Evolutionary conservation across 345 rosid species (phyloP), one percentile per base, ranked within the genome.

Genomic region (Orychophragmus violaceus): DNA sequence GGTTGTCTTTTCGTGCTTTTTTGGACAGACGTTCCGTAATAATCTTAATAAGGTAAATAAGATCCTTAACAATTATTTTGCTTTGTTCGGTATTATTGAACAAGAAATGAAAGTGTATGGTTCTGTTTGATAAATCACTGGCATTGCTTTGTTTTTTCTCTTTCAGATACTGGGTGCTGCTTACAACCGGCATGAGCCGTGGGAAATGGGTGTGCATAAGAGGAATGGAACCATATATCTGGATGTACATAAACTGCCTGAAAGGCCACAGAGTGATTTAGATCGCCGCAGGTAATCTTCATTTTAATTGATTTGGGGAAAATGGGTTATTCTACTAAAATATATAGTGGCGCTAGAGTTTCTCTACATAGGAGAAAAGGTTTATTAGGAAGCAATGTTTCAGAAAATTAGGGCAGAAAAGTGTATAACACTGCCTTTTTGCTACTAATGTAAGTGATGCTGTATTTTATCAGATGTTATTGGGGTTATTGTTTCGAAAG

Each of bases 161-260:
- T 32, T 59, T 75, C 71, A 93, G 99, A 94, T 94, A 75, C 27
- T 94, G 70, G 89, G 87, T 35, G 82, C 97, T 78, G 91, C 97
- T 64, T 94, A 94, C 78, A 79, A 83, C 64, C 78, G 81, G 67
- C 77, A 82, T 62, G 99, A 90, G 51, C 88, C 97, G 27, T 94
- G 99, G 99, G 97, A 90, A 83, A 94, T 94, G 97, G 99, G 99
- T 9, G 97, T 94, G 79, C 99, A 94, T 76, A 90, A 88, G 81
- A 83, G 97, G 83, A 88, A 90, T 71, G 97, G 97, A 51, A 87
- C 83, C 21, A 89, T 94, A 54, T 90, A 94, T 81, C 87, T 88
- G 48, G 97, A 94, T 68, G 93, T 87, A 45, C 99, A 94, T 81
- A 94, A 90, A 77, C 83, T 90, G 37, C 99, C 92, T 46, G 96